These are phyloP conservation scores for Deakozyma indianensis DNA, from an alignment of 805 yeast species.

Conservation along the genomic window DNA sequence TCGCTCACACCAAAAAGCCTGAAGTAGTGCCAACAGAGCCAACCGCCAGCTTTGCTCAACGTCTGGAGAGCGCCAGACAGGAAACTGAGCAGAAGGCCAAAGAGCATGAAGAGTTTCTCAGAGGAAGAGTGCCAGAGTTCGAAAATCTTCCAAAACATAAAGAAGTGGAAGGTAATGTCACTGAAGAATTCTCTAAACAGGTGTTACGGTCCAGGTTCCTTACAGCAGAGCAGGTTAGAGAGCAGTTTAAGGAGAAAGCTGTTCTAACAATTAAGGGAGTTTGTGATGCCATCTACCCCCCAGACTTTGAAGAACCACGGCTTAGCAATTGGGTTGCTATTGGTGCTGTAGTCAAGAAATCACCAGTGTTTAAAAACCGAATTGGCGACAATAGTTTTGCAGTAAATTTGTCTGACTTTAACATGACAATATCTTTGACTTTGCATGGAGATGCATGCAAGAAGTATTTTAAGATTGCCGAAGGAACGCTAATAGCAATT, in stretches of 20 bases:
- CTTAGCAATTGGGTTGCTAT: conserved; percentile 66
- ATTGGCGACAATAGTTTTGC: conserved; percentile 39
- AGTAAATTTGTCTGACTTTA: conserved; percentile 55
- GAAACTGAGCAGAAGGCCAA: not conserved
- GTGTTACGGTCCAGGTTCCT: not conserved
- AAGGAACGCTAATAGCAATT: conserved; percentile 63
- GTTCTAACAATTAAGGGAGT: not conserved
- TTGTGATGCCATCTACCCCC: conserved; percentile 28
- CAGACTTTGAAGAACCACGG: conserved; percentile 52
- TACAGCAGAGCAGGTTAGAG: not conserved
- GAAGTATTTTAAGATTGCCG: conserved; percentile 54
- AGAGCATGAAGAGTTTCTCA: not conserved
- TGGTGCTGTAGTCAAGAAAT: conserved; percentile 53
- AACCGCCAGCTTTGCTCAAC: too few species aligned
- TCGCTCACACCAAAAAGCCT: too few species aligned
- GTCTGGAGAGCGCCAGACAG: not conserved
- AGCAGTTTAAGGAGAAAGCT: not conserved
- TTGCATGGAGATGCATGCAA: conserved; percentile 56
- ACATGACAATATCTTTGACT: conserved; percentile 41
- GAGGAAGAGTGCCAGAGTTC: not conserved
- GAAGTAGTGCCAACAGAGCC: too few species aligned
- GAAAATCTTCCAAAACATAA: not conserved
- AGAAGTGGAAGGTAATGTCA: not conserved
- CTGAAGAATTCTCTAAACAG: not conserved
- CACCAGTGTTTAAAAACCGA: conserved; percentile 30